Evolutionary conservation across 495 filamentous ascomycete species (phyloP), one percentile per base, ranked within the genome.

Genomic region (Xylaria bambusicola): DNA sequence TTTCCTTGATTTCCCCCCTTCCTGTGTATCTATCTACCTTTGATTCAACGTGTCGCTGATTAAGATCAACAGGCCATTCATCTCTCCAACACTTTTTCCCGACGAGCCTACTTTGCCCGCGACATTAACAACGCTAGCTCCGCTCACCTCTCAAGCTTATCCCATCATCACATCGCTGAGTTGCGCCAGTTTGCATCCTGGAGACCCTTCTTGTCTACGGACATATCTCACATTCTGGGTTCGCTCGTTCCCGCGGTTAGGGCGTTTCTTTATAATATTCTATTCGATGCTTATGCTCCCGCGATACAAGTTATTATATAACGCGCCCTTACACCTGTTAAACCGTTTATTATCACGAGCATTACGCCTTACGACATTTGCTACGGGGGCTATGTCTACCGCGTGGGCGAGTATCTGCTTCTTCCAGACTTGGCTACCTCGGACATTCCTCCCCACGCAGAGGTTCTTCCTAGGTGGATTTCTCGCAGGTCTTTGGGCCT

Each of bases 161-260:
- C 93, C 93, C 7, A 82, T 88, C 24, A 93, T 95, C 68, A 83
- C 81, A 2, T 86, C 81, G 44, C 83, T 97, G 29, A 91, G 90
- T 52, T 98, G 94, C 74, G 94, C 94, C 2, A 79, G 93, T 18
- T 84, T 97, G n/a, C 94, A 98, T 71, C 93, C 94, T 0, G 75
- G 81, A 20, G 88, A 92, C 62, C 92, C 94, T 3, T 93, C 87
- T 58, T 98, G 94, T 75, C 79, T 84, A 24, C 88, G 88, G 17
- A 93, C 91, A 2, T 93, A 92, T 75, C 69, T 96, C 38, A 87
- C 88, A 51, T 91, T 92, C 71, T 88, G 89, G 77, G 80, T 96
- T 36, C 84, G 82, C 36, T 86, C 89, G 35, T 92, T 95, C 71
- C 92, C 93, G 0, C 74, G 76, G 6, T 73, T 95, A n/a, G 84